Evolutionary conservation across 306 rosid species (phyloP).

Genomic region (Rosa lucieae): DNA sequence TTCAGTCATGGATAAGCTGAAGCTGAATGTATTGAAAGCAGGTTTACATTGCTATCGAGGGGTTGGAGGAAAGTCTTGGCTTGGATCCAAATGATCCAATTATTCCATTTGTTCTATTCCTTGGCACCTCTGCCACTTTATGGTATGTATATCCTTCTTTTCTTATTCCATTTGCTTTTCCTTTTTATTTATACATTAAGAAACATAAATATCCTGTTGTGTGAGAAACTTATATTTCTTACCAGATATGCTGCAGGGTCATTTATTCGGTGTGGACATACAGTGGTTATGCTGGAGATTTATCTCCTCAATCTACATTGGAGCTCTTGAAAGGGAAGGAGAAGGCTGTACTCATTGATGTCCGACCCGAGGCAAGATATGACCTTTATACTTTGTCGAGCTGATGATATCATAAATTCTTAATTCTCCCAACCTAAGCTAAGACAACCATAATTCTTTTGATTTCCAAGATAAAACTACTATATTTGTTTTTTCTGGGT

Average conservation of each 20-base stretch:
- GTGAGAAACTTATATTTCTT: constrained; percentile 48
- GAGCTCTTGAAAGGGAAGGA: constrained; percentile 67
- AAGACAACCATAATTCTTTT: background rate
- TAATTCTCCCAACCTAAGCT: background rate
- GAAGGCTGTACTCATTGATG: constrained; percentile 73
- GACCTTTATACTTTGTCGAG: constrained; percentile 34
- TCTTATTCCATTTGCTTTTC: constrained; percentile 16
- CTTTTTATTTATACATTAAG: constrained; percentile 20
- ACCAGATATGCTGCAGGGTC: constrained; percentile 89
- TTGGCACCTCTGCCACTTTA: constrained; percentile 77
- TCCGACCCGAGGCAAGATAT: constrained; percentile 82
- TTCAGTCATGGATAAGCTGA: background rate
- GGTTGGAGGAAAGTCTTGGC: constrained; percentile 76
- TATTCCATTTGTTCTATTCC: constrained; percentile 63
- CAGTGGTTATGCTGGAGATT: constrained; percentile 90
- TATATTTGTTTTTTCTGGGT: background rate
- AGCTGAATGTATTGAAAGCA: constrained; percentile 33
- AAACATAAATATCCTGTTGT: constrained; percentile 27
- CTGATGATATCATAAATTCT: background rate
- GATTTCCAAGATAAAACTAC: background rate
- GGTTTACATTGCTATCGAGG: constrained; percentile 63
- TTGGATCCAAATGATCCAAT: constrained; percentile 94
- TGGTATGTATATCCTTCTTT: constrained; percentile 65
- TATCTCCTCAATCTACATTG: constrained; percentile 72
- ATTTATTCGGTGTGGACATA: constrained; percentile 71